Conservation (phyloP, 169 alveolate species). For the Sarcocystis neurona region DNA sequence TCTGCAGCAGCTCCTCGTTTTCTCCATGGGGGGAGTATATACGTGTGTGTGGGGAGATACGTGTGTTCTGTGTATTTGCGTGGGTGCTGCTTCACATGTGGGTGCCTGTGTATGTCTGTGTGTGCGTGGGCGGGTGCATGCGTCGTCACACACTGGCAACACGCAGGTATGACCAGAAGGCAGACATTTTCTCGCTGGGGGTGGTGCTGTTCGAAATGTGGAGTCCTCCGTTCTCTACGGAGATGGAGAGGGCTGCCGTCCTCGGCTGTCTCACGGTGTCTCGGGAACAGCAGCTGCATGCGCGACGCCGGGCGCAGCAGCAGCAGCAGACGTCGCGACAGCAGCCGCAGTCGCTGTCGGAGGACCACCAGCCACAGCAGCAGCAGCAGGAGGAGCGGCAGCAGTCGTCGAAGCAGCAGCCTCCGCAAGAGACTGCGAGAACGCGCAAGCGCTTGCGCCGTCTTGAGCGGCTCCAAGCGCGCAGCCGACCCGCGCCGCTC, state of each 20-base stretch:
- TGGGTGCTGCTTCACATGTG: not conserved
- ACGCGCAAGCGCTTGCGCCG: not conserved
- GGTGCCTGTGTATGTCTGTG: too few relatives aligned
- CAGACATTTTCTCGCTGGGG: slow-evolving; percentile 34
- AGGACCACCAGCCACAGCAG: not conserved
- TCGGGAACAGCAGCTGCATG: not conserved
- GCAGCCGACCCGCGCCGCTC: not conserved
- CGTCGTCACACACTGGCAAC: not conserved
- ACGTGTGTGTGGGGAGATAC: not conserved
- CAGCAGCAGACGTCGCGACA: slow-evolving; percentile 38
- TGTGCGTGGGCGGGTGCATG: too few relatives aligned
- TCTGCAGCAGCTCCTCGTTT: too few relatives aligned
- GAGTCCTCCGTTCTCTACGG: slow-evolving; percentile 42
- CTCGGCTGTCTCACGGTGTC: slow-evolving; percentile 18
- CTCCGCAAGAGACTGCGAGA: not conserved
- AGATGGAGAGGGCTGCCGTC: slow-evolving; percentile 39
- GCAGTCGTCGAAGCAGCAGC: not conserved
- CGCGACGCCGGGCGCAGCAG: slow-evolving; percentile 10
- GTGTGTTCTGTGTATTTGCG: not conserved
- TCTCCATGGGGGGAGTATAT: too few relatives aligned
- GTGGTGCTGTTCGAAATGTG: slow-evolving; percentile 31
- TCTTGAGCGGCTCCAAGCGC: not conserved
- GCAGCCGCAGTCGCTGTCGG: not conserved
- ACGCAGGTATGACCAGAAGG: slow-evolving; percentile 41
- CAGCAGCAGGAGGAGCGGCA: slow-evolving; percentile 2